Conservation (phyloP, 805 yeast genomes). For the Barnettozyma botsteinii region DNA sequence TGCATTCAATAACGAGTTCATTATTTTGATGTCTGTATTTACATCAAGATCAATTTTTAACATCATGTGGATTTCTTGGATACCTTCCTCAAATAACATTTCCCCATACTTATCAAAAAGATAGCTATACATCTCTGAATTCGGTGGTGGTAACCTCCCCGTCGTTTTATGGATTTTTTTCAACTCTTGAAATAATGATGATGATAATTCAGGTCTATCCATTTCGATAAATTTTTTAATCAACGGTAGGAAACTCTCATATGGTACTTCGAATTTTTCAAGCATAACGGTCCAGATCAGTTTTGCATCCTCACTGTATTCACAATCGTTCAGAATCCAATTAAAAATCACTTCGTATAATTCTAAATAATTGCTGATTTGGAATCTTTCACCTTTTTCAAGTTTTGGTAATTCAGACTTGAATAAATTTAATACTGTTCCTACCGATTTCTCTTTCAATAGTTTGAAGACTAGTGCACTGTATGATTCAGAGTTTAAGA, state of each 20-base stretch:
- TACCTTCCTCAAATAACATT: conserved; percentile 56
- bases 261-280: conserved; percentile 50
- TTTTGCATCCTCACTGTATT: conserved; percentile 43
- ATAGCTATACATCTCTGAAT: conserved; percentile 50
- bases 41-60: conserved; percentile 57
- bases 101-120: conserved; percentile 59
- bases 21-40: conserved; percentile 48
- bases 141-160: conserved; percentile 42
- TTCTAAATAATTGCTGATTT: conserved; percentile 27
- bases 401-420: conserved; percentile 35
- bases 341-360: conserved; percentile 38
- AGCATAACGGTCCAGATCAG: conserved; percentile 52
- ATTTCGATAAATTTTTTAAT: conserved; percentile 49
- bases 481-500: conserved; percentile 34
- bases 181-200: conserved; percentile 55
- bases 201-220: conserved; percentile 55
- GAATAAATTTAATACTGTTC: conserved; percentile 38
- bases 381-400: conserved; percentile 13
- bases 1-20: conserved; percentile 61
- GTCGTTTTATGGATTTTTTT: conserved; percentile 49
- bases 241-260: conserved; percentile 51
- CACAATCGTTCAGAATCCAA: conserved; percentile 34
- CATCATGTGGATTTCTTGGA: conserved; percentile 54
- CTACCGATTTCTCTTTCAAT: conserved; percentile 30
- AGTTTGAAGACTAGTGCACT: conserved; percentile 33